Conservation (phyloP, 2,329 filamentous ascomycete species). For the Beauveria pseudobassiana region DNA sequence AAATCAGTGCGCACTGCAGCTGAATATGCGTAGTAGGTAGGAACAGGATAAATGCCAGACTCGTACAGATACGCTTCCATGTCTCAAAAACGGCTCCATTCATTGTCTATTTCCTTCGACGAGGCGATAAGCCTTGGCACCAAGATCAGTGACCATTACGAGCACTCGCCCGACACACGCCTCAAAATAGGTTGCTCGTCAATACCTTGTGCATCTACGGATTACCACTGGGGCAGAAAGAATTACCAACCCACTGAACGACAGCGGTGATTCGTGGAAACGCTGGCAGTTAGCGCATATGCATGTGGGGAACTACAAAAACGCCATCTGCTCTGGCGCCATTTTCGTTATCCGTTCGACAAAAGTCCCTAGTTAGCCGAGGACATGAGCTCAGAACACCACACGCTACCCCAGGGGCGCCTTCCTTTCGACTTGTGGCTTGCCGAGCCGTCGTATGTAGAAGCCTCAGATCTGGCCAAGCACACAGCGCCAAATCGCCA, state of each 20-base stretch:
- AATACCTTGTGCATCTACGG: background rate
- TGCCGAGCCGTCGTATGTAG: background rate
- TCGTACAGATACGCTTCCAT: no score
- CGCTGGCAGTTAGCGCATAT: background rate
- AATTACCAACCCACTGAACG: background rate
- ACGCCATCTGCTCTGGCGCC: background rate
- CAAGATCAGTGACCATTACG: no score
- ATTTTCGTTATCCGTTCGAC: background rate
- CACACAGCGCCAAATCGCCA: slow-evolving; percentile 5
- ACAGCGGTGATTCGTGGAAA: background rate
- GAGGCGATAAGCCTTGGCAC: no score
- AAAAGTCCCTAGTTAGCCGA: slow-evolving; percentile 3
- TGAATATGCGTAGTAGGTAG: no score
- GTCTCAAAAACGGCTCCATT: no score
- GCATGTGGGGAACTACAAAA: background rate
- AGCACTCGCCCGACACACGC: background rate
- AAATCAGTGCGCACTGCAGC: no score
- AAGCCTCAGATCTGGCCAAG: slow-evolving; percentile 8
- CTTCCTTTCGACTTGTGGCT: background rate
- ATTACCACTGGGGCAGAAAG: background rate
- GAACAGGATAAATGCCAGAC: no score
- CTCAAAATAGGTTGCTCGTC: background rate
- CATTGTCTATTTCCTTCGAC: no score
- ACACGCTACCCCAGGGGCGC: background rate
- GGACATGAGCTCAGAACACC: background rate